Percentiles rank a stretch among this genome's conserved stretches.
Evolutionary conservation across 306 rosid genomes (phyloP).

Genomic region (Oemleria cerasiformis): DNA sequence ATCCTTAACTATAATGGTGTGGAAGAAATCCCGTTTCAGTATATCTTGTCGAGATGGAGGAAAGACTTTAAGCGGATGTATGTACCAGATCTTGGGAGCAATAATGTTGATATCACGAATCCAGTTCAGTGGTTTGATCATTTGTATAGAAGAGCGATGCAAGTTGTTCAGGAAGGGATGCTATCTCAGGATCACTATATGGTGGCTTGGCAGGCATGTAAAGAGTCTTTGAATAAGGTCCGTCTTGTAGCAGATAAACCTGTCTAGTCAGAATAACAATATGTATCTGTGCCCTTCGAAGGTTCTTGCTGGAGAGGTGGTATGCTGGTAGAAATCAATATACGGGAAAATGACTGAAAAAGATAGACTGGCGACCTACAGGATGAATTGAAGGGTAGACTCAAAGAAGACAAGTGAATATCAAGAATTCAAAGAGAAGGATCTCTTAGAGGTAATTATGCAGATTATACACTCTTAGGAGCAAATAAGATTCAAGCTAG

Average conservation of each 20-base stretch:
- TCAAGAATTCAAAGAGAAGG: neutral
- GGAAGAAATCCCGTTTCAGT: conserved; percentile 82
- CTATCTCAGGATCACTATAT: conserved; percentile 75
- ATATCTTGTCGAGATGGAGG: conserved; percentile 84
- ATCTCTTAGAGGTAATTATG: neutral
- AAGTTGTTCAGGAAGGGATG: conserved; percentile 89
- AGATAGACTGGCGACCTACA: neutral
- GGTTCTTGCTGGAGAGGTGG: neutral
- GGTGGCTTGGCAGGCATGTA: conserved; percentile 89
- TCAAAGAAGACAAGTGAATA: neutral
- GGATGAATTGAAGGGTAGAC: conserved; percentile 1
- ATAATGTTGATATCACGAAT: conserved; percentile 70
- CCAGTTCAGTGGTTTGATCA: conserved; percentile 96
- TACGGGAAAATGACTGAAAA: neutral
- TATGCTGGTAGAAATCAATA: neutral
- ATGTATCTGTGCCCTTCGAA: conserved; percentile 13
- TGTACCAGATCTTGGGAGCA: conserved; percentile 60
- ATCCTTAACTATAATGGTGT: conserved; percentile 74
- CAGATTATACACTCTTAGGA: neutral
- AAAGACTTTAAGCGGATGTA: conserved; percentile 79
- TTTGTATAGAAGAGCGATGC: conserved; percentile 86
- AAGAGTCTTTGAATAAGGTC: conserved; percentile 81
- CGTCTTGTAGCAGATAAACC: conserved; percentile 68
- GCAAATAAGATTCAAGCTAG: neutral
- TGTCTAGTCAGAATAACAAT: conserved; percentile 34